phyloP scores from a whole-genome alignment of 2,329 filamentous ascomycete species.

The Pseudogymnoascus sp. region DNA sequence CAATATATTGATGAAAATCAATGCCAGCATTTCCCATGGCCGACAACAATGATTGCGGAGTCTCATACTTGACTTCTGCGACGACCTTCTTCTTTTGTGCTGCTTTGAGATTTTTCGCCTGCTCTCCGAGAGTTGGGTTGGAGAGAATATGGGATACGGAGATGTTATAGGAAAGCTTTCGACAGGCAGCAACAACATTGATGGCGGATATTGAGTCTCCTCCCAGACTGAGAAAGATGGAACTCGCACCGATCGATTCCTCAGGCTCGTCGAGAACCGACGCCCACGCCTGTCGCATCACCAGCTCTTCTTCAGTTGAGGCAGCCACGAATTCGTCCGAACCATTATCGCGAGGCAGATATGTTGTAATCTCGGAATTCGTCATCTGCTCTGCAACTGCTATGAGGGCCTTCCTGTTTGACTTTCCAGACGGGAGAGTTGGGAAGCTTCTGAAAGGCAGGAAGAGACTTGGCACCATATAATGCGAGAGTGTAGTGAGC shows the following conservation, averaged over 20 bases:
- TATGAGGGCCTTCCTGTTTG: not conserved
- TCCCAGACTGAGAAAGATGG: slow-evolving; percentile 35
- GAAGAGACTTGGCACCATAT: not conserved
- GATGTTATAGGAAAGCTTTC: not conserved
- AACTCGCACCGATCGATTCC: slow-evolving; percentile 25
- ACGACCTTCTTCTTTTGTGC: not conserved
- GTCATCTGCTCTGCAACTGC: not conserved
- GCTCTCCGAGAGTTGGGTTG: slow-evolving; percentile 3
- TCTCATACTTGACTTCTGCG: not conserved
- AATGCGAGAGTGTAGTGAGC: not conserved
- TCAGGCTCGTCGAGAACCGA: slow-evolving; percentile 34
- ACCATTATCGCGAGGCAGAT: not conserved
- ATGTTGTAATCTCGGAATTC: not conserved
- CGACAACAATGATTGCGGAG: not conserved
- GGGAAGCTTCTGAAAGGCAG: not conserved
- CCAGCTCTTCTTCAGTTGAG: slow-evolving; percentile 19
- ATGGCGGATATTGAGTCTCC: slow-evolving; percentile 42
- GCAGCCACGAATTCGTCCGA: slow-evolving; percentile 7
- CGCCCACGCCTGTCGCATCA: slow-evolving; percentile 33
- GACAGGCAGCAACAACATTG: not conserved
- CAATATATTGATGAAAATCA: slow-evolving; percentile 9
- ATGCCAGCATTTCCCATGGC: not conserved
- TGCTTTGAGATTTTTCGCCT: slow-evolving; percentile 8
- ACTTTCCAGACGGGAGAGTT: not conserved
- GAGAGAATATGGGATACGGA: not conserved